Percentiles rank a stretch among this genome's conserved stretches.
phyloP scores from a whole-genome alignment of 148 eudicot genomes.

The Linanthus parryae region DNA sequence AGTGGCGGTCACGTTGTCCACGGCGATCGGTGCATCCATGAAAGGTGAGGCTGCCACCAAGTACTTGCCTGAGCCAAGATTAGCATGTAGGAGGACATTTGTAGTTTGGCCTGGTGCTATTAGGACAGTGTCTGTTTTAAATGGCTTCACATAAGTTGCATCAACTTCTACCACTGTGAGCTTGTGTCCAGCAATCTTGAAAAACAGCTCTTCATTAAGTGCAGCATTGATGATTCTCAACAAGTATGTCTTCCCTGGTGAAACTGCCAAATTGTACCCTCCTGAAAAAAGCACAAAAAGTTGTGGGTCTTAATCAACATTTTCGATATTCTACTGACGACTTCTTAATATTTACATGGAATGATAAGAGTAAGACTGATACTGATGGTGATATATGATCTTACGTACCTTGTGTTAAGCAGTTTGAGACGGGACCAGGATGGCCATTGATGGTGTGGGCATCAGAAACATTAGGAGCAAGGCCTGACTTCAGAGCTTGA shows the following conservation, averaged over 20 bases:
- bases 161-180: background rate
- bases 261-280: background rate
- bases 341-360: too few relatives aligned
- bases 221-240: slow-evolving; percentile 1
- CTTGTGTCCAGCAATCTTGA: background rate
- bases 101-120: background rate
- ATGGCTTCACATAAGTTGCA: background rate
- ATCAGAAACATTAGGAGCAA: slow-evolving; percentile 55
- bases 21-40: slow-evolving; percentile 1
- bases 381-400: background rate
- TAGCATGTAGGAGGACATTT: background rate
- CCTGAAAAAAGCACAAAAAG: background rate
- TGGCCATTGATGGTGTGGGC: slow-evolving; percentile 75
- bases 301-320: background rate
- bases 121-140: background rate
- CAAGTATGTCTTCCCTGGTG: background rate
- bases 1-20: slow-evolving; percentile 1
- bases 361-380: background rate
- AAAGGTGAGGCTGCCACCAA: background rate
- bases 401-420: background rate
- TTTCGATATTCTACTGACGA: background rate
- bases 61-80: background rate
- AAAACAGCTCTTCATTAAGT: slow-evolving; percentile 1
- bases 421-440: slow-evolving; percentile 31
- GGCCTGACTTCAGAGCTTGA: slow-evolving; percentile 38